phyloP scores from a whole-genome alignment of 2,329 filamentous ascomycete genomes.

The Aureobasidium sp. region DNA sequence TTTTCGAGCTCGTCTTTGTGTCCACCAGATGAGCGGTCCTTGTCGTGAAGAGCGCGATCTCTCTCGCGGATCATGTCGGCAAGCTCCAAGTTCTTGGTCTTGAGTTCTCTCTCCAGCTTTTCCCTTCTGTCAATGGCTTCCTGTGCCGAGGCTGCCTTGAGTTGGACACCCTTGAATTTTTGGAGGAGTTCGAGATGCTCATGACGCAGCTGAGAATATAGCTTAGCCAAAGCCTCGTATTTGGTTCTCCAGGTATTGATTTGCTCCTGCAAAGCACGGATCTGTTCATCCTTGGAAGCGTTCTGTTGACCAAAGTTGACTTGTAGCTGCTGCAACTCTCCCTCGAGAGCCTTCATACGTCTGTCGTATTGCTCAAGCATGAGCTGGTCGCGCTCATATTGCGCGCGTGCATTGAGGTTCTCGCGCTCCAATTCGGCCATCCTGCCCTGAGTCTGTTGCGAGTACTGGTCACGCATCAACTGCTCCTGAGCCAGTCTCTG shows the following conservation, averaged over 20 bases:
- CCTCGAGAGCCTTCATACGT: conserved; percentile 85
- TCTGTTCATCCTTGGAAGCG: conserved; percentile 87
- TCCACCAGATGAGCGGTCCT: conserved; percentile 75
- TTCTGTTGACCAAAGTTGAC: conserved; percentile 79
- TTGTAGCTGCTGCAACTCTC: conserved; percentile 75
- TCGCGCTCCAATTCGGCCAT: conserved; percentile 91
- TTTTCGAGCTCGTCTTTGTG: conserved; percentile 94
- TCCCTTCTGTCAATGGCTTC: conserved; percentile 93
- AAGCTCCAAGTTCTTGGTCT: conserved; percentile 98
- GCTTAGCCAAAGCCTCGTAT: conserved; percentile 91
- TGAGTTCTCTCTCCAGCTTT: conserved; percentile 93
- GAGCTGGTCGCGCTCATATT: conserved; percentile 95
- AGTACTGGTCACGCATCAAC: conserved; percentile 76
- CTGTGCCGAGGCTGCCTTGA: conserved; percentile 94
- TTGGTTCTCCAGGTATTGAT: conserved; percentile 97
- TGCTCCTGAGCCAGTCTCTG: conserved; percentile 87
- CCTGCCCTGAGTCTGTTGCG: conserved; percentile 92
- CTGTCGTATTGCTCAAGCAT: conserved; percentile 95
- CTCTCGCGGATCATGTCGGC: conserved; percentile 98
- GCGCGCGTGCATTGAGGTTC: conserved; percentile 86
- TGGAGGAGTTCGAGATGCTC: conserved; percentile 92
- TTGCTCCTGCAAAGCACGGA: conserved; percentile 86
- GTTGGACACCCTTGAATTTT: conserved; percentile 91
- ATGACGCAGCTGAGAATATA: conserved; percentile 91
- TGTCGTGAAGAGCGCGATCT: conserved; percentile 87